phyloP scores from a whole-genome alignment of 2,329 filamentous ascomycete species.

The Fusarium musae region DNA sequence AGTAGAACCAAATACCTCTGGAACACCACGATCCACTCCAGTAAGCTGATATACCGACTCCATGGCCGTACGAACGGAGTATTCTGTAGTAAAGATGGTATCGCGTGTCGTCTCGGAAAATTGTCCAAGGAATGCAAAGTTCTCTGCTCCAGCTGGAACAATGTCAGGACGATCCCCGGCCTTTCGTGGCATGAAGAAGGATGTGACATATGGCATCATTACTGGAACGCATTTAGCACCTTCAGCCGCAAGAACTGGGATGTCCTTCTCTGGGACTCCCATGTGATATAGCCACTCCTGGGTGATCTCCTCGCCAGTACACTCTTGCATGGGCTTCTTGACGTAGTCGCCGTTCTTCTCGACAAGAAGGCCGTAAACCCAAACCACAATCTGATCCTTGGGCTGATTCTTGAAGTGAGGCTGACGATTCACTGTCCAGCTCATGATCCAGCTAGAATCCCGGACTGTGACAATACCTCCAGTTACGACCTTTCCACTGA shows the following conservation, averaged over 20 bases:
- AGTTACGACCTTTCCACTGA: background rate
- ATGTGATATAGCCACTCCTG: conserved; percentile 10
- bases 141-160: background rate
- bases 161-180: background rate
- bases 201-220: conserved; percentile 3
- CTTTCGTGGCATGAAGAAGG: background rate
- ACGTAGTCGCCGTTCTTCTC: background rate
- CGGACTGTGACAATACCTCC: background rate
- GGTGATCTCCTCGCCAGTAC: conserved; percentile 1
- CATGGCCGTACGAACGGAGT: background rate
- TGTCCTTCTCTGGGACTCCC: background rate
- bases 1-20: conserved; percentile 1
- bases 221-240: background rate
- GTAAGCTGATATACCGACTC: background rate
- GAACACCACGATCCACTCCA: background rate
- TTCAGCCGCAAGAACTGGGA: background rate
- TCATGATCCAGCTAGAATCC: conserved; percentile 3
- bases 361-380: conserved; percentile 1
- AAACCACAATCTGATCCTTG: background rate
- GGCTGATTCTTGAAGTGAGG: conserved; percentile 6
- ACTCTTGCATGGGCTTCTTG: background rate
- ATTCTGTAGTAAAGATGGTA: conserved; percentile 3
- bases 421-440: background rate
- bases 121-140: conserved; percentile 4
- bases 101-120: background rate